A percentile compares a stretch with the other conserved stretches of the same genome.
Conservation (phyloP, 2,329 filamentous ascomycete genomes). For the Acrocalymma vagum region DNA sequence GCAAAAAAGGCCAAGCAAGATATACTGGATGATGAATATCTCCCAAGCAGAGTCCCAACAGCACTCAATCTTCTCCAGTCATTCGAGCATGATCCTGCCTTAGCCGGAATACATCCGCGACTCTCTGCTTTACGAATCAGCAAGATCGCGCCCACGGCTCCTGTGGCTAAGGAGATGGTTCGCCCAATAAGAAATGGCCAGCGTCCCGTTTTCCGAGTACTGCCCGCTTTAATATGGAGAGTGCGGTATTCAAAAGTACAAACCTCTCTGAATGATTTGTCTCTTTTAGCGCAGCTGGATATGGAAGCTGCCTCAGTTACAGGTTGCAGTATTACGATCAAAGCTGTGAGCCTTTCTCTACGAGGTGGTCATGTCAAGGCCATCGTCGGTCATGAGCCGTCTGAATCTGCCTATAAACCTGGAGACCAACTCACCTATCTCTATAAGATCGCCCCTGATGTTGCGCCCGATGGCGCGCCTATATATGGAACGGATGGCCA, state of each 20-base stretch:
- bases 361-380: slow-evolving; percentile 67
- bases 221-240: slow-evolving; percentile 75
- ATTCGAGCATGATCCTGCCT: slow-evolving; percentile 71
- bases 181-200: slow-evolving; percentile 72
- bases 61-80: slow-evolving; percentile 81
- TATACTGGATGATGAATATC: slow-evolving; percentile 66
- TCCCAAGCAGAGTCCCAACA: slow-evolving; percentile 73
- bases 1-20: slow-evolving; percentile 54
- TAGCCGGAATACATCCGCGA: slow-evolving; percentile 69
- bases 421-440: slow-evolving; percentile 80
- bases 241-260: slow-evolving; percentile 76
- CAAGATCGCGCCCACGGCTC: slow-evolving; percentile 73
- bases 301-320: slow-evolving; percentile 77
- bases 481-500: slow-evolving; percentile 51
- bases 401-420: slow-evolving; percentile 69
- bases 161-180: slow-evolving; percentile 65
- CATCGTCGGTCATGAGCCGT: slow-evolving; percentile 54
- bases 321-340: slow-evolving; percentile 70
- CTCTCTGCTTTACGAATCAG: slow-evolving; percentile 79
- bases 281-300: slow-evolving; percentile 75
- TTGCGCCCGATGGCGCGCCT: slow-evolving; percentile 56
- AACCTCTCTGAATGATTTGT: slow-evolving; percentile 57
- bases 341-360: slow-evolving; percentile 66
- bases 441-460: slow-evolving; percentile 66
- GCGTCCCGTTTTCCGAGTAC: slow-evolving; percentile 69